Conservation (phyloP, 495 filamentous ascomycete species). For the Lepraria neglecta region DNA sequence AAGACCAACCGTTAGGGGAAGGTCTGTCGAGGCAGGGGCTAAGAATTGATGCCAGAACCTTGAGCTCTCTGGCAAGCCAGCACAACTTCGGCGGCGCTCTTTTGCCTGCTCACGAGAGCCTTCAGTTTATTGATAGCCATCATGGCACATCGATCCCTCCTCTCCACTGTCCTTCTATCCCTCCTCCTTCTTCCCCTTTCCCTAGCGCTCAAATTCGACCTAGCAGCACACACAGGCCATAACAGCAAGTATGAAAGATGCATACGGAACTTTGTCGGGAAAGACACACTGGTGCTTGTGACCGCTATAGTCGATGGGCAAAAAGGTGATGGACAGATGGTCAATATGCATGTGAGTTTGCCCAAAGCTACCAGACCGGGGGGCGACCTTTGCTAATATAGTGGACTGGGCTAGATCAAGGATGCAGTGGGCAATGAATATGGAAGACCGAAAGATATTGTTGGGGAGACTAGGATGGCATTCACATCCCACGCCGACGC, state of each 20-base stretch:
- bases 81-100: background rate
- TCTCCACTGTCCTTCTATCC: background rate
- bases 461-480: constrained; percentile 84
- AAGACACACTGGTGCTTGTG: constrained; percentile 96
- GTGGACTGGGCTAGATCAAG: constrained; percentile 59
- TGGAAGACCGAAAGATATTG: constrained; percentile 80
- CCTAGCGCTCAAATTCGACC: constrained; percentile 87
- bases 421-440: constrained; percentile 96
- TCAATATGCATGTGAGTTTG: constrained; percentile 88
- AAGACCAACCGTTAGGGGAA: background rate
- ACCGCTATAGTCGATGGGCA: constrained; percentile 79
- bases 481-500: constrained; percentile 94
- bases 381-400: background rate
- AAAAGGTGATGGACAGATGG: constrained; percentile 84
- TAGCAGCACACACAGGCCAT: constrained; percentile 59
- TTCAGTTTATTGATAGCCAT: background rate
- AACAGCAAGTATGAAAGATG: constrained; percentile 70
- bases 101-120: background rate
- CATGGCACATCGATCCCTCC: constrained; percentile 5
- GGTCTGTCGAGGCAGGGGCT: constrained; percentile 2
- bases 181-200: constrained; percentile 48
- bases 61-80: background rate
- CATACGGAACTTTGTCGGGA: constrained; percentile 91
- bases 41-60: constrained; percentile 13
- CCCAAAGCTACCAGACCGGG: background rate